A percentile compares a stretch with the other conserved stretches of the same genome.
Conservation (phyloP, 192 early-diverging fungal genomes). For the Rhizophagus sp. region DNA sequence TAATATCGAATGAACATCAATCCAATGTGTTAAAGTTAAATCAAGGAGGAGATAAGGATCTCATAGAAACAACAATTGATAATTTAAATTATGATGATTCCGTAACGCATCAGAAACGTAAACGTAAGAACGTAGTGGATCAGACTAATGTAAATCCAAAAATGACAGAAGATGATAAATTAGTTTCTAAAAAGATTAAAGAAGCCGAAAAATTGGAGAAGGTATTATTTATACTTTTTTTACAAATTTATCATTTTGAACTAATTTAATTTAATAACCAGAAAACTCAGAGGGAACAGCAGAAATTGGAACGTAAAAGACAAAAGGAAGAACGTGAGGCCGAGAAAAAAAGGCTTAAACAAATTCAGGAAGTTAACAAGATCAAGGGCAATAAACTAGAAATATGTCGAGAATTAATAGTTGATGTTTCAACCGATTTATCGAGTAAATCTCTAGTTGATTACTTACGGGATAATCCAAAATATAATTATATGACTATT, state of each 20-base stretch:
- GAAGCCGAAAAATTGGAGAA: constrained; percentile 9
- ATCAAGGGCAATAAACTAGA: constrained; percentile 29
- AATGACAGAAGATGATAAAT: background rate
- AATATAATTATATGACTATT: constrained; percentile 19
- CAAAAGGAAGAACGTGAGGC: constrained; percentile 32
- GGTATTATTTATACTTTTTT: background rate
- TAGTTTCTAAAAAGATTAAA: background rate
- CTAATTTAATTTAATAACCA: background rate
- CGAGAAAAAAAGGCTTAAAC: constrained; percentile 27
- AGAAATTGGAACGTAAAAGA: constrained; percentile 19
- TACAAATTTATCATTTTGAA: too few species aligned
- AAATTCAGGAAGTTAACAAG: constrained; percentile 39
- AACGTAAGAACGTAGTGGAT: background rate
- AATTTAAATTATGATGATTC: background rate
- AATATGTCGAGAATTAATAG: constrained; percentile 39
- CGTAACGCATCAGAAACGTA: background rate
- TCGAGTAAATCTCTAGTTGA: constrained; percentile 26
- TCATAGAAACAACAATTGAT: too few species aligned
- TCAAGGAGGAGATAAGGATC: background rate
- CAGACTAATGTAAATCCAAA: background rate
- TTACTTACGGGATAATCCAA: constrained; percentile 25
- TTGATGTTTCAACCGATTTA: constrained; percentile 35
- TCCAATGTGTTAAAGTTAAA: background rate
- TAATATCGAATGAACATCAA: background rate
- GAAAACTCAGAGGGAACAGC: constrained; percentile 14